Conservation (phyloP, 768 basidiomycete genomes). For the Macrolepiota albuminosa region DNA sequence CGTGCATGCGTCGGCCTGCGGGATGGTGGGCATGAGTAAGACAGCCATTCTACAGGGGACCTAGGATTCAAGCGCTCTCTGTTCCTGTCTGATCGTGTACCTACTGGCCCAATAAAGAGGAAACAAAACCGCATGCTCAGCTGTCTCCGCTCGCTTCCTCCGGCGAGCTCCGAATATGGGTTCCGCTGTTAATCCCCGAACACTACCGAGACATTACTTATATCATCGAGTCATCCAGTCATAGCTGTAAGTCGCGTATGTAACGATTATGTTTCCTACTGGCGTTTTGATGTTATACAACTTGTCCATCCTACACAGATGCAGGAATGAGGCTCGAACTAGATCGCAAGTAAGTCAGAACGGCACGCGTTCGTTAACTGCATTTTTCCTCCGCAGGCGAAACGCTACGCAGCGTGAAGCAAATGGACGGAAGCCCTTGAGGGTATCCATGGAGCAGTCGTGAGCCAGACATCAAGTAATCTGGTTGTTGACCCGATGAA, state of each 20-base stretch:
- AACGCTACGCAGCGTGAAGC: slow-evolving; percentile 74
- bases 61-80: neutral
- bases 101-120: neutral
- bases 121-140: neutral
- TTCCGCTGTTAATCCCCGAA: neutral
- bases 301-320: neutral
- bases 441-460: slow-evolving; percentile 65
- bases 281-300: neutral
- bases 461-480: slow-evolving; percentile 56
- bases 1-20: neutral
- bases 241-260: neutral
- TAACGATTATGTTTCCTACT: neutral
- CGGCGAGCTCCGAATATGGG: neutral
- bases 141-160: neutral
- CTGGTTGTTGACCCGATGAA: slow-evolving; percentile 31
- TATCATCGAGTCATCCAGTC: neutral
- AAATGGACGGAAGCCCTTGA: slow-evolving; percentile 84
- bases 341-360: slow-evolving; percentile 64
- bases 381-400: slow-evolving; percentile 48
- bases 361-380: neutral
- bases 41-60: neutral
- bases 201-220: neutral
- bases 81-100: neutral
- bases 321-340: slow-evolving; percentile 84
- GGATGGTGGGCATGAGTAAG: too few relatives aligned